These are phyloP conservation scores for Penicillium sp. DNA, from an alignment of 2,329 filamentous ascomycete species.

Conservation along the genomic window DNA sequence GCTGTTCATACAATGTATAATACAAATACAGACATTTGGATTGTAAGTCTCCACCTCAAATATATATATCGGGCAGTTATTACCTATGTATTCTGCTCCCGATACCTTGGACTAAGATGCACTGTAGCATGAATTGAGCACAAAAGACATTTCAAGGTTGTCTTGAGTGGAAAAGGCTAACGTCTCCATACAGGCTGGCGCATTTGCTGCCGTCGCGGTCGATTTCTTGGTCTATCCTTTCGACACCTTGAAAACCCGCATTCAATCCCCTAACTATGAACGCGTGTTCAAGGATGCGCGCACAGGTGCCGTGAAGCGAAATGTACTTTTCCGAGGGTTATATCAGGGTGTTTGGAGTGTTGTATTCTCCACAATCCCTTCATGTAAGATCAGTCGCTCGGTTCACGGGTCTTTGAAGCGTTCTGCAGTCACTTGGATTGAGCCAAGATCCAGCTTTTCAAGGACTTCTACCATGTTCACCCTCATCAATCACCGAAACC, in stretches of 20 bases:
- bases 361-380: slow-evolving; percentile 83
- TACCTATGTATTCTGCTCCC: neutral
- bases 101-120: neutral
- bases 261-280: slow-evolving; percentile 75
- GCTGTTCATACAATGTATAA: slow-evolving; percentile 42
- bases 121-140: neutral
- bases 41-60: slow-evolving; percentile 45
- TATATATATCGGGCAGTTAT: neutral
- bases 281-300: slow-evolving; percentile 62
- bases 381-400: slow-evolving; percentile 52
- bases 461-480: too few relatives aligned
- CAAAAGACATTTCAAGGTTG: too few relatives aligned
- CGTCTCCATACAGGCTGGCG: slow-evolving; percentile 64
- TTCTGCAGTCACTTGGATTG: too few relatives aligned
- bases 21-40: slow-evolving; percentile 57
- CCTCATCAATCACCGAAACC: too few relatives aligned
- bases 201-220: slow-evolving; percentile 80
- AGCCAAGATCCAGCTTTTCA: too few relatives aligned
- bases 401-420: too few relatives aligned
- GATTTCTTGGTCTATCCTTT: slow-evolving; percentile 84
- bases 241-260: slow-evolving; percentile 84
- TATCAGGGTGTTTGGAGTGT: slow-evolving; percentile 88
- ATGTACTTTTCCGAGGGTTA: slow-evolving; percentile 67
- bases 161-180: neutral
- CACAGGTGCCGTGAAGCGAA: slow-evolving; percentile 55